Base-by-base conservation (phyloP, 345 rosid species). In the Linum usitatissimum region DNA sequence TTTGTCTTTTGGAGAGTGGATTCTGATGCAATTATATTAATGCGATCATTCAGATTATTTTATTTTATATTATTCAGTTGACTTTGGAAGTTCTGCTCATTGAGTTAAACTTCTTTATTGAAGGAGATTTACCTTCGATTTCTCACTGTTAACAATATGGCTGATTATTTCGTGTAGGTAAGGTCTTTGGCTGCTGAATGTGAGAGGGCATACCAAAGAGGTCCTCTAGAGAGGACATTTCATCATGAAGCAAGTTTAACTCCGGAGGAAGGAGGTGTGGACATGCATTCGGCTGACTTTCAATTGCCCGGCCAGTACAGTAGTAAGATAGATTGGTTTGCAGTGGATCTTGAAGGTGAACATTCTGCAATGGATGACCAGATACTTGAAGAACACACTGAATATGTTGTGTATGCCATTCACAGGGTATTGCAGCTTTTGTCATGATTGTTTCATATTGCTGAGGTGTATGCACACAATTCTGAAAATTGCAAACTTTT, bases 271-370 rank as follows among this genome's bases (percentile, higher is more conserved):
- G 85, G 80, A 61, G 83, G 78, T 55, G 63, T 56, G 55, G 76
- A 78, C 60, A 66, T 39, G 62, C 79, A 74, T 67, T 48, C 64
- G 17, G 65, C 72, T 59, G 80, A 69, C 54, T 79, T 84, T 70
- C 79, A 72, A 66, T 75, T 84, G 38, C 81, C 95, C 36, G 84
- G 74, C 61, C 91, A 76, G 28, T 93, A 87, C 77, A 60, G 68
- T 40, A 73, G 75, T 65, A 82, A 76, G 75, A 71, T 93, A 61
- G 97, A 93, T 58, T 93, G 99, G 99, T 90, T 93, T 77, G 80
- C 96, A 40, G 99, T 90, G 72, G 99, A 93, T 82, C 97, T 93
- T 75, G 97, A 86, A 86, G 99, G 97, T 75, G 99, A 93, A 81
- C 96, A 87, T 81, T 93, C 99, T 70, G 99, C 99, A 67, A 93